Conservation (phyloP, 2,329 filamentous ascomycete species). For the Botrytis pseudocinerea region DNA sequence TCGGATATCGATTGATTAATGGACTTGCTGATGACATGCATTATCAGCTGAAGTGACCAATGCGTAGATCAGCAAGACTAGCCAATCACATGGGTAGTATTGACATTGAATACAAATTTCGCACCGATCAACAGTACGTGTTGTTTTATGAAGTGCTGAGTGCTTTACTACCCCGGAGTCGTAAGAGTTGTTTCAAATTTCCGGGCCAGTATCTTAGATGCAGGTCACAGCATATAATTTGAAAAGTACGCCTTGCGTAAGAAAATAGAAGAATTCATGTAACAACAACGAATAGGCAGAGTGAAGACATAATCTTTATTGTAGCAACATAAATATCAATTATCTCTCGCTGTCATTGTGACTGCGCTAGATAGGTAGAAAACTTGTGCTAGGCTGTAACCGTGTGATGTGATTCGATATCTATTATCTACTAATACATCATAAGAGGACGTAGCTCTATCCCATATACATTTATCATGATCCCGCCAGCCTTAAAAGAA, state of each 20-base stretch:
- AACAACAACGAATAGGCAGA: background rate
- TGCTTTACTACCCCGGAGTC: background rate
- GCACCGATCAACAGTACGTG: background rate
- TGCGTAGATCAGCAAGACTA: background rate
- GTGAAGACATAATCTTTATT: background rate
- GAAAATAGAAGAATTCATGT: background rate
- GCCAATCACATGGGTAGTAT: background rate
- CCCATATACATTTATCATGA: background rate
- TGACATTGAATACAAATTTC: background rate
- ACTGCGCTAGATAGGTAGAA: background rate
- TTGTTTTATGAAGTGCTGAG: background rate
- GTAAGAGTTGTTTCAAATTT: background rate
- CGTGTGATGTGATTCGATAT: background rate
- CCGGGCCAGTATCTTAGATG: background rate
- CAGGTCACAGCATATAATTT: background rate
- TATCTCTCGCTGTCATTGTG: background rate
- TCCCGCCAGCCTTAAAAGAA: conserved; percentile 52
- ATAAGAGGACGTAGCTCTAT: background rate
- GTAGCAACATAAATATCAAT: background rate
- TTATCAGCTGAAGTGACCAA: background rate
- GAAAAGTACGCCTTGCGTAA: background rate
- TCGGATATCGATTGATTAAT: background rate
- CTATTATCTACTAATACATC: background rate
- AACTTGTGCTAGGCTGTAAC: background rate
- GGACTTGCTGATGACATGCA: background rate